phyloP scores from a whole-genome alignment of 2,329 filamentous ascomycete genomes.

The Tricladium varicosporioides region DNA sequence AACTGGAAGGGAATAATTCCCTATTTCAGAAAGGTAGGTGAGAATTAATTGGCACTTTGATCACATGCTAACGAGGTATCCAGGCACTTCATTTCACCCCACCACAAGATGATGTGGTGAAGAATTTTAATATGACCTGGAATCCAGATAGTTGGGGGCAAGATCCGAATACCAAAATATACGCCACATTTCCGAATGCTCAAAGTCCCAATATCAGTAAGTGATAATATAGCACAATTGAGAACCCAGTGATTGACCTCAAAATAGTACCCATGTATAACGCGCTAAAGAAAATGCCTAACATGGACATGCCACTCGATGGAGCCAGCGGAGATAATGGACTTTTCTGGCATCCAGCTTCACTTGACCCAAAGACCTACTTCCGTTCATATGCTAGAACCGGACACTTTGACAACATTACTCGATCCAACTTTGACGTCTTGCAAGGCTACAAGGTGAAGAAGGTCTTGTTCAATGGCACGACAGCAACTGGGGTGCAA shows the following conservation, averaged over 20 bases:
- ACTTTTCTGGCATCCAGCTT: neutral
- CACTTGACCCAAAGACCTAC: neutral
- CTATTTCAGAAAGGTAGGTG: slow-evolving; percentile 5
- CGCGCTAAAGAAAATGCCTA: neutral
- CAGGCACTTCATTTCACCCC: slow-evolving; percentile 1
- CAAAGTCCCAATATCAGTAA: slow-evolving; percentile 3
- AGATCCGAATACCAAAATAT: neutral
- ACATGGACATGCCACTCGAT: neutral
- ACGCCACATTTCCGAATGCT: slow-evolving; percentile 1
- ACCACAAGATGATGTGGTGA: neutral
- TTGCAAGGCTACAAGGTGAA: neutral
- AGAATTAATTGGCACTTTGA: neutral
- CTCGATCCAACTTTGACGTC: neutral
- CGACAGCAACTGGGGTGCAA: neutral
- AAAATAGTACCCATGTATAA: neutral
- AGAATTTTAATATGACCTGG: slow-evolving; percentile 2
- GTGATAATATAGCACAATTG: neutral
- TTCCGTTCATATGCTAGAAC: slow-evolving; percentile 3
- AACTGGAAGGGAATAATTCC: neutral
- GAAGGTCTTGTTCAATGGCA: neutral
- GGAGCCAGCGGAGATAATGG: neutral
- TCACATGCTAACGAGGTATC: neutral
- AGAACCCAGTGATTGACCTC: neutral
- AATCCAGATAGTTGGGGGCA: neutral
- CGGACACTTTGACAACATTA: neutral